Evolutionary conservation across 441 rosid genomes (phyloP).

Genomic region (Heliophila coronopifolia): DNA sequence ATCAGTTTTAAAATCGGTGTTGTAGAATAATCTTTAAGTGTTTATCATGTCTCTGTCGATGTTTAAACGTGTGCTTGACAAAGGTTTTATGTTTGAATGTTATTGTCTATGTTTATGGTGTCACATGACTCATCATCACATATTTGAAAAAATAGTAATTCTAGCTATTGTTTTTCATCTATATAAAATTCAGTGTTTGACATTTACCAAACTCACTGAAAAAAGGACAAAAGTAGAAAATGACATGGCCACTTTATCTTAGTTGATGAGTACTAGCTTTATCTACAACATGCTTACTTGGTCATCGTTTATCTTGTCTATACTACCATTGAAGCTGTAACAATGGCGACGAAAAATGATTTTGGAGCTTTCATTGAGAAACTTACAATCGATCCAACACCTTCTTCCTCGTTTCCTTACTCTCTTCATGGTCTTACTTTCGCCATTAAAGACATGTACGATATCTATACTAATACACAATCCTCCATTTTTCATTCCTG

Average conservation of each 20-base stretch:
- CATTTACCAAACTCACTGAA: neutral
- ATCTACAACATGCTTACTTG: slow-evolving; percentile 25
- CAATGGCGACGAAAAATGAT: slow-evolving; percentile 45
- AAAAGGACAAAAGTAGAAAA: neutral
- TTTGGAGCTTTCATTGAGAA: slow-evolving; percentile 83
- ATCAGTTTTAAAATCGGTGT: slow-evolving; percentile 16
- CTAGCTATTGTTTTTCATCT: too few relatives aligned
- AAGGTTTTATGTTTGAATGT: slow-evolving; percentile 8
- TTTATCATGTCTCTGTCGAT: slow-evolving; percentile 3
- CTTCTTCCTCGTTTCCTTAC: slow-evolving; percentile 39
- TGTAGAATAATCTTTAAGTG: slow-evolving; percentile 21
- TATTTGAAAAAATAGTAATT: too few relatives aligned
- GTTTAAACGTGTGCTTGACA: slow-evolving; percentile 20
- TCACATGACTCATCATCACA: too few relatives aligned
- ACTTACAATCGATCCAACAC: slow-evolving; percentile 38
- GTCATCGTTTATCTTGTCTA: slow-evolving; percentile 14
- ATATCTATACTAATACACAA: neutral
- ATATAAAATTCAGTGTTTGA: too few relatives aligned
- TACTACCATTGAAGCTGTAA: too few relatives aligned
- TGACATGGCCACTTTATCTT: slow-evolving; percentile 8
- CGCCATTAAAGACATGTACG: slow-evolving; percentile 83
- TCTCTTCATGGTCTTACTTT: slow-evolving; percentile 63
- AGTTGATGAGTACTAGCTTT: neutral
- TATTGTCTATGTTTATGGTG: slow-evolving; percentile 10
- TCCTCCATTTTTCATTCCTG: neutral